Percentiles rank a stretch among this genome's conserved stretches.
phyloP scores from a whole-genome alignment of 2,329 filamentous ascomycete species.

The Lasiodiplodia sp. region DNA sequence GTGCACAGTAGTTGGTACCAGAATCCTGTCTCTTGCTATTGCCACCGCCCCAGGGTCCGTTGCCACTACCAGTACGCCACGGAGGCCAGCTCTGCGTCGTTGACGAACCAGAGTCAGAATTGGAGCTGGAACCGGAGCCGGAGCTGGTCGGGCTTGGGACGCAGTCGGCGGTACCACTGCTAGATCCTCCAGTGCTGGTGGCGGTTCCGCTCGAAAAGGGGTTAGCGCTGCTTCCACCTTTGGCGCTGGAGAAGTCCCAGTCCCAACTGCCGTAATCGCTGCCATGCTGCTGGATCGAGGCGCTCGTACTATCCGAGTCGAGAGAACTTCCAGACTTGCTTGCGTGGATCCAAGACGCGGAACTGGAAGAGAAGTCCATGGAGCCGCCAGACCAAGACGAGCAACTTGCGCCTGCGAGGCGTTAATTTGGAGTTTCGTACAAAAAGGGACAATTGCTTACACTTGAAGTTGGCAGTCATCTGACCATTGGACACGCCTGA shows the following conservation, averaged over 20 bases:
- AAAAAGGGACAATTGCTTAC: constrained; percentile 43
- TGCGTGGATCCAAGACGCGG: constrained; percentile 61
- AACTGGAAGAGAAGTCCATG: constrained; percentile 56
- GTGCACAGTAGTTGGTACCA: constrained; percentile 35
- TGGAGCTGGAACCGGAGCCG: constrained; percentile 24
- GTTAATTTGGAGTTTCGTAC: background rate
- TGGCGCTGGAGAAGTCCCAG: constrained; percentile 58
- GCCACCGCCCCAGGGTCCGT: background rate
- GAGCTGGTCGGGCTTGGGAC: constrained; percentile 37
- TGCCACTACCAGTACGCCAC: constrained; percentile 23
- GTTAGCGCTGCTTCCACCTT: constrained; percentile 57
- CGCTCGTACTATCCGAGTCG: constrained; percentile 54
- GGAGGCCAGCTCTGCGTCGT: constrained; percentile 28
- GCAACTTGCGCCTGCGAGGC: constrained; percentile 57
- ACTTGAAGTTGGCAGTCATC: constrained; percentile 65
- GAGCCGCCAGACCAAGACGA: constrained; percentile 59
- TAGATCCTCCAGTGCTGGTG: constrained; percentile 18
- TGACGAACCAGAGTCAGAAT: constrained; percentile 30
- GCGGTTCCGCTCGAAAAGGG: constrained; percentile 43
- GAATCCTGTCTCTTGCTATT: constrained; percentile 39
- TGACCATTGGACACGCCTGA: constrained; percentile 60
- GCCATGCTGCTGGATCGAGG: constrained; percentile 56
- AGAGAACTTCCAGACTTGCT: constrained; percentile 55
- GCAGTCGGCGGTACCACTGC: constrained; percentile 38
- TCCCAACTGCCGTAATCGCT: constrained; percentile 49